phyloP scores from a whole-genome alignment of 1,284 basidiomycete species.

The Termitomyces sp. region DNA sequence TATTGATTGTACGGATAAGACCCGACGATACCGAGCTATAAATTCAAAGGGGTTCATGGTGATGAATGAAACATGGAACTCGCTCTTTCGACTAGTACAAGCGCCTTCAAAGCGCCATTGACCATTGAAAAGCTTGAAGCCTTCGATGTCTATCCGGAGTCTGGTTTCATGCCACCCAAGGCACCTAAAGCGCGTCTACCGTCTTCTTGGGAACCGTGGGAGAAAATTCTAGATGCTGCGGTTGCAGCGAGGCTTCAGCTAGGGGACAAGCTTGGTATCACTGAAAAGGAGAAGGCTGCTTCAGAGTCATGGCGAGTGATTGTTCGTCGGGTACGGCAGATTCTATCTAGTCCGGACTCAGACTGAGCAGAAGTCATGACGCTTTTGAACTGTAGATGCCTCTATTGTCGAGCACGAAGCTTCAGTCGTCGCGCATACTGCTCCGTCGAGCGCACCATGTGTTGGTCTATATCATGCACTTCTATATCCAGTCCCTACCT shows the following conservation, averaged over 20 bases:
- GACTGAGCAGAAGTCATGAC: neutral
- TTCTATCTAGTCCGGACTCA: neutral
- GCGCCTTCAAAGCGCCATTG: neutral
- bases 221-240: conserved; percentile 51
- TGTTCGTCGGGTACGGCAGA: conserved; percentile 51
- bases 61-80: conserved; percentile 1
- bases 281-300: conserved; percentile 37
- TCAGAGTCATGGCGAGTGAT: conserved; percentile 61
- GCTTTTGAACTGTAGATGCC: conserved; percentile 30
- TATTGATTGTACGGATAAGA: conserved; percentile 1
- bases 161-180: conserved; percentile 16
- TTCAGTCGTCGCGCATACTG: conserved; percentile 53
- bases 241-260: conserved; percentile 50
- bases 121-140: neutral
- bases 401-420: conserved; percentile 43
- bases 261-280: conserved; percentile 47
- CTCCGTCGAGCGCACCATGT: conserved; percentile 85
- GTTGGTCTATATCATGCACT: conserved; percentile 82
- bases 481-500: conserved; percentile 79
- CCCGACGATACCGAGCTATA: neutral
- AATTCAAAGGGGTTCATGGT: neutral
- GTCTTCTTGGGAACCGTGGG: conserved; percentile 66
- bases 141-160: conserved; percentile 16
- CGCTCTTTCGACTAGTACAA: too few species aligned
- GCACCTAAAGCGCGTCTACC: conserved; percentile 14